phyloP scores from a whole-genome alignment of 2,329 filamentous ascomycete genomes.

The Pseudogymnoascus verrucosus region DNA sequence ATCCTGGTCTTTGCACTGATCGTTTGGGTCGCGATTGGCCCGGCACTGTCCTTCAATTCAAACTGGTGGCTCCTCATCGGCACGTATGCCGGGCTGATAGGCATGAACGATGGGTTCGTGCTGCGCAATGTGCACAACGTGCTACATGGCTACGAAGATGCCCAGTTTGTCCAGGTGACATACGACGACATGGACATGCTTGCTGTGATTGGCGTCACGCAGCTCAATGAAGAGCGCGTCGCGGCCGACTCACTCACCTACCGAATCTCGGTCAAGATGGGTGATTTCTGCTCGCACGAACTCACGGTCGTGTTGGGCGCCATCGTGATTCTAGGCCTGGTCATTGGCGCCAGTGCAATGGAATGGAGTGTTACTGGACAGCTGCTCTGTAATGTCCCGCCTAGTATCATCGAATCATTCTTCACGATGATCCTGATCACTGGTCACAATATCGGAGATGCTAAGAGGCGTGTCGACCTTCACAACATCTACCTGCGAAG shows the following conservation, averaged over 20 bases:
- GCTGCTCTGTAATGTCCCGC: slow-evolving; percentile 25
- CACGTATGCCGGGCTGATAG: slow-evolving; percentile 39
- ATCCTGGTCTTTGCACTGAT: slow-evolving; percentile 31
- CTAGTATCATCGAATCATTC: slow-evolving; percentile 30
- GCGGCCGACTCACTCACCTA: slow-evolving; percentile 16
- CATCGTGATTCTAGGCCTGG: slow-evolving; percentile 23
- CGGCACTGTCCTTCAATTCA: slow-evolving; percentile 30
- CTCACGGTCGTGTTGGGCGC: slow-evolving; percentile 24
- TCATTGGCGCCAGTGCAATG: slow-evolving; percentile 26
- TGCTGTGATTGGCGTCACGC: slow-evolving; percentile 11
- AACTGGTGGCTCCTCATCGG: slow-evolving; percentile 41
- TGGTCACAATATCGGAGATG: slow-evolving; percentile 24
- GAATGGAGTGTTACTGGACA: slow-evolving; percentile 20
- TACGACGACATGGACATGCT: slow-evolving; percentile 15
- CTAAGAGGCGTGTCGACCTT: slow-evolving; percentile 18
- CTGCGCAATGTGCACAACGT: slow-evolving; percentile 35
- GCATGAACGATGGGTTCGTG: slow-evolving; percentile 37
- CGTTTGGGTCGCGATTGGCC: slow-evolving; percentile 33
- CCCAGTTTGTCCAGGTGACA: slow-evolving; percentile 20
- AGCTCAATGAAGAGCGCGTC: slow-evolving; percentile 11
- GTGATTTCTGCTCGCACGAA: slow-evolving; percentile 24
- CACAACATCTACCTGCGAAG: slow-evolving; percentile 16
- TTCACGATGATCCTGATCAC: slow-evolving; percentile 29
- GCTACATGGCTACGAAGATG: slow-evolving; percentile 22
- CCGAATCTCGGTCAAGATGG: slow-evolving; percentile 21